phyloP scores from a whole-genome alignment of 805 yeast genomes.

The Ogataea methylovora region DNA sequence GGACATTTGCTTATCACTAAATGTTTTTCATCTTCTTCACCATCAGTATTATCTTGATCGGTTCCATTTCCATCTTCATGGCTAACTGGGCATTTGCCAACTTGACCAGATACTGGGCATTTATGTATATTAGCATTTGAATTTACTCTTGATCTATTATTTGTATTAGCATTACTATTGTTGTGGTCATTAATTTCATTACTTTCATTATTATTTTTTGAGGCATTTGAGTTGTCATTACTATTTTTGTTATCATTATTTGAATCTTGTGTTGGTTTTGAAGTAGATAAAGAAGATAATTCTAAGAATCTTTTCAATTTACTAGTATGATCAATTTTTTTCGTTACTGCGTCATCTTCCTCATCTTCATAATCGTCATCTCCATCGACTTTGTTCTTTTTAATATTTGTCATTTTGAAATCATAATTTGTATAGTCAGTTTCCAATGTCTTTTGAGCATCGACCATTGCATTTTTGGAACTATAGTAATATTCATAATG shows the following conservation, averaged over 20 bases:
- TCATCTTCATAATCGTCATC: conserved; percentile 2
- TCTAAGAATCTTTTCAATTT: conserved; percentile 26
- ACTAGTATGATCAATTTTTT: conserved; percentile 23
- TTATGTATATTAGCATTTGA: background rate
- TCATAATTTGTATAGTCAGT: conserved; percentile 25
- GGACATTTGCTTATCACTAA: conserved; percentile 19
- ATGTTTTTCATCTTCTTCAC: conserved; percentile 1
- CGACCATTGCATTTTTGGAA: conserved; percentile 21
- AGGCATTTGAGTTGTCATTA: background rate
- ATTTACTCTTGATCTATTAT: no score
- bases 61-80: conserved; percentile 1
- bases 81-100: conserved; percentile 17
- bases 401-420: conserved; percentile 15
- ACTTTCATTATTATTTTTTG: background rate
- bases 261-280: background rate
- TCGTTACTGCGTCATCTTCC: conserved; percentile 9
- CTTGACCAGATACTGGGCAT: conserved; percentile 16
- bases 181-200: no score
- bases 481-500: conserved; percentile 30
- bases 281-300: conserved; percentile 6
- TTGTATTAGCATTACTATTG: no score
- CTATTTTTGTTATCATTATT: background rate
- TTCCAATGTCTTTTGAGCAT: conserved; percentile 23
- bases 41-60: background rate
- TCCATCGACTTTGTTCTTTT: conserved; percentile 3